Evolutionary conservation across 768 basidiomycete species (phyloP).

Genomic region (Tricholoma flavovirens): DNA sequence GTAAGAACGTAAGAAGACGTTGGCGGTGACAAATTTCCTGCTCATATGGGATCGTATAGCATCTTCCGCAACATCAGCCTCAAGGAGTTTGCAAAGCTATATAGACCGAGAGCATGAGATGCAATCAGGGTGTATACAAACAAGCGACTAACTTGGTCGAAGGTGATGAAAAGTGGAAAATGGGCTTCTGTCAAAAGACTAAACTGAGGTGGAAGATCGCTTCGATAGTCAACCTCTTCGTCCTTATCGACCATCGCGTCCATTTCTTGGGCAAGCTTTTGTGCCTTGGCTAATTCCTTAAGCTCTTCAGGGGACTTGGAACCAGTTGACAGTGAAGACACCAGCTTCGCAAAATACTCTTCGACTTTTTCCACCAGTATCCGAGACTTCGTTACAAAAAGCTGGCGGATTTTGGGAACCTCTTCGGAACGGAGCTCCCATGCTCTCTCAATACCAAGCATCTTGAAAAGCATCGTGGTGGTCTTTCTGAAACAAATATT

Average conservation of each 20-base stretch:
- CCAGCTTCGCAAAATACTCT: slow-evolving; percentile 52
- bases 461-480: slow-evolving; percentile 73
- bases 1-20: slow-evolving; percentile 44
- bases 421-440: slow-evolving; percentile 33
- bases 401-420: slow-evolving; percentile 49
- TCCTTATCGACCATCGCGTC: slow-evolving; percentile 34
- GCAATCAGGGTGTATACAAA: neutral
- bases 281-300: slow-evolving; percentile 17
- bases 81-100: slow-evolving; percentile 45
- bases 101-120: neutral
- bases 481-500: slow-evolving; percentile 48
- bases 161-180: slow-evolving; percentile 69
- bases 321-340: slow-evolving; percentile 36
- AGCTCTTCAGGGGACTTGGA: slow-evolving; percentile 35
- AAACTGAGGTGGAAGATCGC: slow-evolving; percentile 45
- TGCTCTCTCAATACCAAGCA: slow-evolving; percentile 60
- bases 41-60: neutral
- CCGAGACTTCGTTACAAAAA: slow-evolving; percentile 69
- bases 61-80: slow-evolving; percentile 33
- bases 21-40: slow-evolving; percentile 36
- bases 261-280: slow-evolving; percentile 10
- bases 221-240: slow-evolving; percentile 34
- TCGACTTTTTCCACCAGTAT: slow-evolving; percentile 66
- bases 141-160: slow-evolving; percentile 42
- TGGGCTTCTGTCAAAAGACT: slow-evolving; percentile 52